phyloP scores from a whole-genome alignment of 208 protist genomes.

The Leishmania gerbilli region DNA sequence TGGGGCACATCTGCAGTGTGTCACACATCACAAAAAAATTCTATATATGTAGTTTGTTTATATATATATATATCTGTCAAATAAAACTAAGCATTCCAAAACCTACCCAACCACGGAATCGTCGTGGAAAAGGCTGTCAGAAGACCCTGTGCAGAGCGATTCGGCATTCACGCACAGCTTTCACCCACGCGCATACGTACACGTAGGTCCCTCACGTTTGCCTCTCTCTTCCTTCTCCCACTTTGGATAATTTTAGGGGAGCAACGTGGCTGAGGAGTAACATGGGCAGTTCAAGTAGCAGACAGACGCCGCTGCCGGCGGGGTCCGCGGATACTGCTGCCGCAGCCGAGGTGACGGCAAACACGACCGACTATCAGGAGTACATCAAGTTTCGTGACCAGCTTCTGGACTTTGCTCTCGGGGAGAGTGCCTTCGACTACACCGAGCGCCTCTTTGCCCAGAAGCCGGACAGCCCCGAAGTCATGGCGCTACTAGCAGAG shows the following conservation, averaged over 20 bases:
- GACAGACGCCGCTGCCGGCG: background rate
- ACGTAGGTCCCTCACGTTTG: background rate
- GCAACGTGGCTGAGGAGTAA: background rate
- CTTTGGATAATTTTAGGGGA: background rate
- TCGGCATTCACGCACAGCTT: background rate
- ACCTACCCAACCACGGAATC: background rate
- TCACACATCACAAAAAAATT: background rate
- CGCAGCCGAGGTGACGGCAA: background rate
- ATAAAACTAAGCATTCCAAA: too few species aligned
- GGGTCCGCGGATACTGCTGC: background rate
- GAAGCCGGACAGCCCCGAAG: conserved; percentile 67
- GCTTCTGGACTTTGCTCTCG: conserved; percentile 75
- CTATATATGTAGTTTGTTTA: too few species aligned
- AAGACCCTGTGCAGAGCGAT: background rate
- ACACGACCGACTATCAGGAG: conserved; percentile 26
- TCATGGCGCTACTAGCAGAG: conserved; percentile 87
- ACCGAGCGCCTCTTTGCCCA: conserved; percentile 68
- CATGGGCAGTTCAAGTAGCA: conserved; percentile 26
- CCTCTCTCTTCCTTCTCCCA: background rate
- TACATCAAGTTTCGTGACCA: conserved; percentile 79
- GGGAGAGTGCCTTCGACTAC: conserved; percentile 80
- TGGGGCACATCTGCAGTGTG: background rate
- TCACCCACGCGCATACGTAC: background rate
- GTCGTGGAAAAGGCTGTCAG: background rate
- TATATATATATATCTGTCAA: too few species aligned